These are phyloP conservation scores for Cladosporium halotolerans DNA, from an alignment of 2,329 filamentous ascomycete genomes.

Conservation along the genomic window DNA sequence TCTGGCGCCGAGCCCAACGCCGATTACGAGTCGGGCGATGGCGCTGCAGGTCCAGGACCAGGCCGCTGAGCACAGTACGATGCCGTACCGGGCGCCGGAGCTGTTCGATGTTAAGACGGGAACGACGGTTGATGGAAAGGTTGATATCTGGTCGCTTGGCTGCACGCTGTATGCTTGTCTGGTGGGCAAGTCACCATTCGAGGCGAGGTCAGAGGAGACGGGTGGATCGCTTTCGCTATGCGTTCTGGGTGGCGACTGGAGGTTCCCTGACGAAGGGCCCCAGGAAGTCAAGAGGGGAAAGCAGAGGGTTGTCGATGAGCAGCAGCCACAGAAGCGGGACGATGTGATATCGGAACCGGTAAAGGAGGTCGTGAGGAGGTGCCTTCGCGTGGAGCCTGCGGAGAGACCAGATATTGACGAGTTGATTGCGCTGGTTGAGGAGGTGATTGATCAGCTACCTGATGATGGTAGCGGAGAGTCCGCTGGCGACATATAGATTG, in stretches of 20 bases:
- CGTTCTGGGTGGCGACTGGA: conserved; percentile 89
- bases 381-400: conserved; percentile 76
- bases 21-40: conserved; percentile 82
- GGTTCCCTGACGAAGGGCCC: conserved; percentile 82
- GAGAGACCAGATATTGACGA: conserved; percentile 85
- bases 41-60: conserved; percentile 90
- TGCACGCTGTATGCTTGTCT: conserved; percentile 97
- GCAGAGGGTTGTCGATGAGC: conserved; percentile 37
- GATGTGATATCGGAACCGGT: conserved; percentile 70
- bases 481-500: neutral
- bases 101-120: conserved; percentile 97
- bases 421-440: conserved; percentile 71
- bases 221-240: conserved; percentile 90
- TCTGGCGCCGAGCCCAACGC: conserved; percentile 75
- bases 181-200: conserved; percentile 93
- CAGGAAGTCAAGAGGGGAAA: conserved; percentile 51
- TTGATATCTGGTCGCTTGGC: conserved; percentile 95
- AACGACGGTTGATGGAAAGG: conserved; percentile 85
- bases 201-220: conserved; percentile 91
- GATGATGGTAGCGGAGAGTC: conserved; percentile 47
- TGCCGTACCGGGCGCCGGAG: conserved; percentile 96
- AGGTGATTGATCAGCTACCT: conserved; percentile 57
- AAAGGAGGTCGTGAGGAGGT: conserved; percentile 79
- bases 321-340: conserved; percentile 32
- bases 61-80: conserved; percentile 92